These are phyloP conservation scores for Trichoderma koningii DNA, from an alignment of 2,329 filamentous ascomycete species.

Conservation along the genomic window DNA sequence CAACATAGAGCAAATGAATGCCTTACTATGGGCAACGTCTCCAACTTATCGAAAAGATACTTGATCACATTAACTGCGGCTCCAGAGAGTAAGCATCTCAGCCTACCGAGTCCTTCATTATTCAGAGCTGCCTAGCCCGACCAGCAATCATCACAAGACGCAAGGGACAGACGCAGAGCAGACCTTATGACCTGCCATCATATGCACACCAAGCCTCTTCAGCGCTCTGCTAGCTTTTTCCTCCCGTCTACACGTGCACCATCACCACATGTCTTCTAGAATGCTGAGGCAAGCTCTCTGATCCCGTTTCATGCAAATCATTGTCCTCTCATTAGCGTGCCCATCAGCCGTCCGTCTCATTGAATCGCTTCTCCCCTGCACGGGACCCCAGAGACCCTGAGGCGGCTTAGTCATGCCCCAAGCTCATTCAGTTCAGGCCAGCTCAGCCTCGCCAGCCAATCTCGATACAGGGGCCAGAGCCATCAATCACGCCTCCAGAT, in stretches of 20 bases:
- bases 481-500: slow-evolving; percentile 24
- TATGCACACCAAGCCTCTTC: not conserved
- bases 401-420: slow-evolving; percentile 23
- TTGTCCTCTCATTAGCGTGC: not conserved
- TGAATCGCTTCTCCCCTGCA: slow-evolving; percentile 3
- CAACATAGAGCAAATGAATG: not conserved
- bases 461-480: slow-evolving; percentile 22
- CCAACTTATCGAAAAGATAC: no score
- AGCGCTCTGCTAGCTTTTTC: not conserved
- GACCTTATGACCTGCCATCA: not conserved
- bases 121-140: not conserved
- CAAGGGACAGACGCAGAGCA: not conserved
- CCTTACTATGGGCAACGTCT: no score
- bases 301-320: not conserved
- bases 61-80: no score
- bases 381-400: slow-evolving; percentile 14
- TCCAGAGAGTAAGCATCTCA: not conserved
- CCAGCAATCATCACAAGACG: not conserved
- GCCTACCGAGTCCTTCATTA: not conserved
- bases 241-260: not conserved
- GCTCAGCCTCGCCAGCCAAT: slow-evolving; percentile 27
- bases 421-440: slow-evolving; percentile 16
- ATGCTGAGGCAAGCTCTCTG: not conserved
- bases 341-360: not conserved
- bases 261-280: not conserved